Evolutionary conservation across 257 asterid genomes (phyloP).

Genomic region (Apocynum venetum): DNA sequence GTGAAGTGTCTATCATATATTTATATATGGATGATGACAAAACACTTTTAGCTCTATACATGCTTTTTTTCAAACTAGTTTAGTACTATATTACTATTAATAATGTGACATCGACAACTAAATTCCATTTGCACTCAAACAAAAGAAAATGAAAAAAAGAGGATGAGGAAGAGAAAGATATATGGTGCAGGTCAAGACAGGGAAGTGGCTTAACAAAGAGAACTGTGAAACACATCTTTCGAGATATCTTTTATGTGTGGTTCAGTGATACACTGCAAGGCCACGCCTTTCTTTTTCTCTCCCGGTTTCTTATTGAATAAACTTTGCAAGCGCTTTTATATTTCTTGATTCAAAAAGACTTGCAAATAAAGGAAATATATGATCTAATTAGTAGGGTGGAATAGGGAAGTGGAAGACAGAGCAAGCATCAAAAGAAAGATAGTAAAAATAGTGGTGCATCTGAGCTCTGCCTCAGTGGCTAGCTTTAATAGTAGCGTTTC

Average conservation of each 20-base stretch:
- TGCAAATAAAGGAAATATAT: neutral
- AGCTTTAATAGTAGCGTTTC: neutral
- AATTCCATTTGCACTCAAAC: too few species aligned
- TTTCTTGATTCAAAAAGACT: neutral
- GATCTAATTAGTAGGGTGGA: neutral
- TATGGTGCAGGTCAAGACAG: neutral
- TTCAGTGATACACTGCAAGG: neutral
- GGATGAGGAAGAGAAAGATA: neutral
- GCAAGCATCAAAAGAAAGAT: conserved; percentile 3
- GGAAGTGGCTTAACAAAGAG: conserved; percentile 9
- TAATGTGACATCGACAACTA: too few species aligned
- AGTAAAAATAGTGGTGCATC: neutral
- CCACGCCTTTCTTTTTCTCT: conserved; percentile 13
- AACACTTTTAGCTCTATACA: neutral
- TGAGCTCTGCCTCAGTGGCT: conserved; percentile 1
- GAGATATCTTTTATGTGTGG: conserved; percentile 11
- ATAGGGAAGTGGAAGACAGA: conserved; percentile 10
- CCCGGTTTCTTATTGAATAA: neutral
- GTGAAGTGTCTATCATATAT: neutral
- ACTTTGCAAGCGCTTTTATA: conserved; percentile 5
- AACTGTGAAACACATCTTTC: conserved; percentile 7
- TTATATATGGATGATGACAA: neutral
- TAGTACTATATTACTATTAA: too few species aligned
- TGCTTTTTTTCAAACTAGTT: too few species aligned
- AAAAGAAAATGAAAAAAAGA: neutral